Base-by-base conservation (phyloP, 2,329 filamentous ascomycete genomes). In the Spiromastix sp. region DNA sequence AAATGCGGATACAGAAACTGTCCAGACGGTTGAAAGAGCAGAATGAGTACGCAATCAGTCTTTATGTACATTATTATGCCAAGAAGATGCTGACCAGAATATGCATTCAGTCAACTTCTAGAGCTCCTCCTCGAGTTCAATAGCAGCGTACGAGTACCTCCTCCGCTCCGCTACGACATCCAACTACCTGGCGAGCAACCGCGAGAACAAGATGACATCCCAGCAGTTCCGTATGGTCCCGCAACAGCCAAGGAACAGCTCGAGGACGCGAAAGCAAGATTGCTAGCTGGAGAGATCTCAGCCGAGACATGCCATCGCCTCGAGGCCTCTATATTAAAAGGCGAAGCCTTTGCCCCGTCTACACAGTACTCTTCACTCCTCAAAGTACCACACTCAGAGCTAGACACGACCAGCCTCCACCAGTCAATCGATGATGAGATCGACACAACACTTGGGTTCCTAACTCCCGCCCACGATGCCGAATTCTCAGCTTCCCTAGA, bases 121-220 rank as follows among this genome's bases (percentile, higher is more conserved):
- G 89, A 96, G 49, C 66, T 95, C 8, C 74, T 96, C 21, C 71
- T 93, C 42, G 87, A 95, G 52, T 73, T 95, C 63, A 98, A 98
- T 63, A 77, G 83, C 34, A 82, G 77, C 28, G 68, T 80, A 13
- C 83, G 91, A 55, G 77, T 96, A 29, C 77, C 85, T 8, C 66
- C 76, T 18, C 71, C 79, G 39, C 76, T 81, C 50, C 81, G 83
- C 48, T 80, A 85, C 62, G 79, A 89, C 50, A 64, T 95, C 38
- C 68, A 66, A 38, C 48, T 57, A 22, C 52, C 58, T 3, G 53
- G 49, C 30, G 52, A 62, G 32, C 56, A 72, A 5, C 57, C 65
- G 11, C 62, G 68, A 37, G 43, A 57, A 16, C 58, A 58, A n/a
- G 50, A 53, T 27, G 47, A 51, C 15, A 38, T 46, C n/a, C 59